Evolutionary conservation across 345 rosid species (phyloP).

Genomic region (Kandelia obovata): DNA sequence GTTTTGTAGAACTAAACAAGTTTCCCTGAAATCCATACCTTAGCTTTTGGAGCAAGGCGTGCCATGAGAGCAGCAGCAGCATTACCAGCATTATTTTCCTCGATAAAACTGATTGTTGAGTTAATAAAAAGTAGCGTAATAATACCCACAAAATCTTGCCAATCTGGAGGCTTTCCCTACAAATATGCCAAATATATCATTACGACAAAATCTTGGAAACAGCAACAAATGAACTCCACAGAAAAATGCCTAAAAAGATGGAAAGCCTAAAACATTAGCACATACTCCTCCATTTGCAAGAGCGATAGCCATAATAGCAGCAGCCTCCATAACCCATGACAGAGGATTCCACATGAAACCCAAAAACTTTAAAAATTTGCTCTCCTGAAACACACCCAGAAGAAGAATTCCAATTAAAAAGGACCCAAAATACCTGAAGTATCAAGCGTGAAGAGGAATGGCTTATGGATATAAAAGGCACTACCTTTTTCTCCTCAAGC

Average conservation of each 20-base stretch:
- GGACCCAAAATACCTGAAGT: not conserved
- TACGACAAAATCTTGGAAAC: not conserved
- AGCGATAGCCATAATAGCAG: slow-evolving; percentile 98
- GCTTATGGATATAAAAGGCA: not conserved
- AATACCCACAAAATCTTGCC: slow-evolving; percentile 98
- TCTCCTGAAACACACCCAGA: slow-evolving; percentile 51
- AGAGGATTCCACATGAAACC: slow-evolving; percentile 99
- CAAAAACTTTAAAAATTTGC: slow-evolving; percentile 80
- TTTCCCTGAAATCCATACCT: slow-evolving; percentile 42
- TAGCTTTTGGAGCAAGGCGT: slow-evolving; percentile 88
- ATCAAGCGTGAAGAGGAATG: not conserved
- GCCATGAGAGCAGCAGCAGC: slow-evolving; percentile 99
- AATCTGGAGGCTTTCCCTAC: slow-evolving; percentile 95
- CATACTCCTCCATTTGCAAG: slow-evolving; percentile 99
- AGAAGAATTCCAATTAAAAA: slow-evolving; percentile 4
- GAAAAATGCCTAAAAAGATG: not conserved
- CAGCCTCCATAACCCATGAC: slow-evolving; percentile 99
- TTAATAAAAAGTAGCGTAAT: slow-evolving; percentile 81
- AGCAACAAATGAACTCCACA: not conserved
- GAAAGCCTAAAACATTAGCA: slow-evolving; percentile 7
- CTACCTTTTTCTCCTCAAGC: slow-evolving; percentile 90
- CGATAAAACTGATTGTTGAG: slow-evolving; percentile 95
- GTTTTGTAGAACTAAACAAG: not conserved
- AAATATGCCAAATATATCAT: slow-evolving; percentile 4
- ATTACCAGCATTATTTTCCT: slow-evolving; percentile 96